These are phyloP conservation scores for Nakaseomyces kungkrabaensis DNA, from an alignment of 1,139 yeast species.

Conservation along the genomic window DNA sequence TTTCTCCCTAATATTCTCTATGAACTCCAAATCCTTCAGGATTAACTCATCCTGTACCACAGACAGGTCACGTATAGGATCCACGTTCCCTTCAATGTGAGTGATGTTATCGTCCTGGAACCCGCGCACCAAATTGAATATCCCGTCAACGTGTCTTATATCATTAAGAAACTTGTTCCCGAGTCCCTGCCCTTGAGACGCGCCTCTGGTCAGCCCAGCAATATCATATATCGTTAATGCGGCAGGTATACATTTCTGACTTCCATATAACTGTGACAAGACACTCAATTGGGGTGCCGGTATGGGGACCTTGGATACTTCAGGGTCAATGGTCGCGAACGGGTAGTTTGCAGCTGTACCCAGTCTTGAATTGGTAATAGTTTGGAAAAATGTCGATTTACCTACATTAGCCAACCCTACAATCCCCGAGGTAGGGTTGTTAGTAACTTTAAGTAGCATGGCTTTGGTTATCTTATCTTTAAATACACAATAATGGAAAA, in stretches of 20 bases:
- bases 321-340: slow-evolving; percentile 70
- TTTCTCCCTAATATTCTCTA: slow-evolving; percentile 46
- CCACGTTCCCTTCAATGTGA: slow-evolving; percentile 53
- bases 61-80: slow-evolving; percentile 58
- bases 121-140: slow-evolving; percentile 62
- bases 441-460: slow-evolving; percentile 15
- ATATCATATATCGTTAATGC: slow-evolving; percentile 56
- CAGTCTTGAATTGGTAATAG: slow-evolving; percentile 57
- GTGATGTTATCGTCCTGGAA: slow-evolving; percentile 60
- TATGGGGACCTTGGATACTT: slow-evolving; percentile 51
- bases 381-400: slow-evolving; percentile 57
- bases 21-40: slow-evolving; percentile 60
- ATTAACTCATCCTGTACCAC: slow-evolving; percentile 65
- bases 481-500: no score
- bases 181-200: slow-evolving; percentile 65
- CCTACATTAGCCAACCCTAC: slow-evolving; percentile 77
- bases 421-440: slow-evolving; percentile 35
- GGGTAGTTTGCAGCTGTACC: slow-evolving; percentile 79
- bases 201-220: slow-evolving; percentile 68
- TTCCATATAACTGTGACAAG: slow-evolving; percentile 37
- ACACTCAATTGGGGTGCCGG: slow-evolving; percentile 43
- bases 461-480: no score
- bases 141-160: slow-evolving; percentile 64
- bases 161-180: slow-evolving; percentile 68
- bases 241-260: slow-evolving; percentile 46